Percentiles rank a stretch among this genome's conserved stretches.
phyloP scores from a whole-genome alignment of 768 basidiomycete species.

The Pholiota microspora region DNA sequence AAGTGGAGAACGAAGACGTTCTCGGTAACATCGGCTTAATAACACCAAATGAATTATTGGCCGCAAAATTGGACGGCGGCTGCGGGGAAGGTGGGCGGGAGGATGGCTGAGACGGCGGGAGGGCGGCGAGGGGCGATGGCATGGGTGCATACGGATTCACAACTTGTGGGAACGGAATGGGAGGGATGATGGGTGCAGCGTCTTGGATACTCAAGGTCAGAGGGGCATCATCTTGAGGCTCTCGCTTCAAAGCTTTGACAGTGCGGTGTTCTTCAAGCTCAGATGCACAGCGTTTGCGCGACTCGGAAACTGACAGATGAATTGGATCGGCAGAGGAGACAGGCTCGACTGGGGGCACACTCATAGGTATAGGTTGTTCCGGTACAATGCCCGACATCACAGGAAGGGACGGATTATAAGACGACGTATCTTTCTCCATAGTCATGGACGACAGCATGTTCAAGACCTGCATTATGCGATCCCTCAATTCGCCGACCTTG shows the following conservation, averaged over 20 bases:
- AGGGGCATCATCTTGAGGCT: slow-evolving; percentile 42
- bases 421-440: slow-evolving; percentile 18
- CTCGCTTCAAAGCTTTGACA: slow-evolving; percentile 45
- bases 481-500: slow-evolving; percentile 55
- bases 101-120: slow-evolving; percentile 34
- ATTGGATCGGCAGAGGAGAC: slow-evolving; percentile 24
- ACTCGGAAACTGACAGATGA: slow-evolving; percentile 31
- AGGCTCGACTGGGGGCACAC: slow-evolving; percentile 11
- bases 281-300: slow-evolving; percentile 43
- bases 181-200: slow-evolving; percentile 11
- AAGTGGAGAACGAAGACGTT: slow-evolving; percentile 24
- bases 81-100: slow-evolving; percentile 39
- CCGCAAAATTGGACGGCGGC: slow-evolving; percentile 27
- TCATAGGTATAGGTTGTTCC: slow-evolving; percentile 11
- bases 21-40: slow-evolving; percentile 23
- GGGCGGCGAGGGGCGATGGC: slow-evolving; percentile 12
- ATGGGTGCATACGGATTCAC: slow-evolving; percentile 4
- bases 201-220: slow-evolving; percentile 27
- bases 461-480: slow-evolving; percentile 50
- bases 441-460: slow-evolving; percentile 50
- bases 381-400: slow-evolving; percentile 11
- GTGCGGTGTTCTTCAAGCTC: slow-evolving; percentile 40
- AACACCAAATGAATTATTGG: slow-evolving; percentile 27
- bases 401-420: slow-evolving; percentile 9
- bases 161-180: slow-evolving; percentile 7